Evolutionary conservation across 352 stramenopile genomes (phyloP).

Genomic region (Globisporangium parvum): DNA sequence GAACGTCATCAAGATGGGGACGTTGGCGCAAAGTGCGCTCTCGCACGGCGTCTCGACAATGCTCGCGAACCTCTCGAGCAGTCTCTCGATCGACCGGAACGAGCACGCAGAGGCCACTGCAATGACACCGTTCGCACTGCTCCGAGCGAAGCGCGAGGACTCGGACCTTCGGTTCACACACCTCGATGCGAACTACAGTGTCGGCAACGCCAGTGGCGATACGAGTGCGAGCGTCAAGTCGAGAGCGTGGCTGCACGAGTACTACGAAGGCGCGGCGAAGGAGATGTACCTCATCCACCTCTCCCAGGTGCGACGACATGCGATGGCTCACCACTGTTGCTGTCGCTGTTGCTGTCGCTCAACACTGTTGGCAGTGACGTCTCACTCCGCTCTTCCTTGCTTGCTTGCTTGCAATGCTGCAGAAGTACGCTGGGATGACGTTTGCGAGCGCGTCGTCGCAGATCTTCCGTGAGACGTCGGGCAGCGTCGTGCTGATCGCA

Average conservation of each 20-base stretch:
- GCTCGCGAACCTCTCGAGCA: slow-evolving; percentile 78
- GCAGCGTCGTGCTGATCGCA: slow-evolving; percentile 70
- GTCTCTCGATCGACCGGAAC: slow-evolving; percentile 55
- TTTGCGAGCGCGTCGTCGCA: slow-evolving; percentile 53
- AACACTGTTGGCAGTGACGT: too few relatives aligned
- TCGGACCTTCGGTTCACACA: slow-evolving; percentile 10
- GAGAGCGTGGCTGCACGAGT: slow-evolving; percentile 53
- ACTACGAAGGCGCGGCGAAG: slow-evolving; percentile 71
- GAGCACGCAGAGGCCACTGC: slow-evolving; percentile 7
- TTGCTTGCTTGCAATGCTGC: not conserved
- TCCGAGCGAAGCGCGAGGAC: slow-evolving; percentile 23
- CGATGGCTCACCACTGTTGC: too few relatives aligned
- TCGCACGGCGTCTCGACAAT: slow-evolving; percentile 80
- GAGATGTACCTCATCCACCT: slow-evolving; percentile 84
- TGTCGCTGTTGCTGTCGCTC: not conserved
- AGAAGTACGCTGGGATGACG: slow-evolving; percentile 64
- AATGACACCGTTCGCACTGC: slow-evolving; percentile 10
- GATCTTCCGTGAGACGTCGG: slow-evolving; percentile 63
- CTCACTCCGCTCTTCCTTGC: not conserved
- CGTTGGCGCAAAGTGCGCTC: slow-evolving; percentile 69
- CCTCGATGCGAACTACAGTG: slow-evolving; percentile 1
- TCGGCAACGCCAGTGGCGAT: not conserved
- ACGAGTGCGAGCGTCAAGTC: not conserved
- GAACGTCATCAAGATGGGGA: slow-evolving; percentile 86
- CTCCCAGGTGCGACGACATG: slow-evolving; percentile 34